Base-by-base conservation (phyloP, 2,329 filamentous ascomycete species). In the Colletotrichum musicola region DNA sequence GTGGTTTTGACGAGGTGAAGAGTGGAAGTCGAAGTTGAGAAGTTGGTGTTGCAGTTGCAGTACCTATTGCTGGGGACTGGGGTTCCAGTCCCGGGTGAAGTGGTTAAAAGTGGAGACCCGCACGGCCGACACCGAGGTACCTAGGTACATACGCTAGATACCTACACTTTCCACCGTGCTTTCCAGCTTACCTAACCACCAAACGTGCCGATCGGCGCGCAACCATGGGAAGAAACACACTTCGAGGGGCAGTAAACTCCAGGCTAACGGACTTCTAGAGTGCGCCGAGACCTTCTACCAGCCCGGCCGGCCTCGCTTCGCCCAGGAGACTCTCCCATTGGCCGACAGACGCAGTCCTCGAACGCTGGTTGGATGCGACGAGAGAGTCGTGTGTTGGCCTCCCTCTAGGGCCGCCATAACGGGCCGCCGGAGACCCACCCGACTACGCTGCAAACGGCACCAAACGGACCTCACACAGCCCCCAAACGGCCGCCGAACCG, bases 381-480 rank as follows among this genome's bases (percentile, higher is more conserved):
- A 35, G 9, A 35, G 30, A 35, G 30, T 35, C 30, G 30, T 35
- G 25, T 16, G 6, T 35, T 22, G 50, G 50, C 60, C 20, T 49
- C 49, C 35, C 51, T 46, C 38, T 50, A 20, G 62, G 66, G 66
- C 55, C 66, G 62, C 56, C 27, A 62, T 61, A 65, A 68, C 62
- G 66, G 66, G 66, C 66, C 66, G 66, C 62, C 51, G 27, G 55
- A 22, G 10, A 53, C 62, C 66, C 56, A 61, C 65, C 54, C 27
- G 35, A 22, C 64, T 64, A 64, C 64, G 38, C 60, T 55, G 46
- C 57, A 59, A 58, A 27, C 46, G 61, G 30, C 30, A 35, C 30
- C 30, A 7, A 10, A 9, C 7, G 30, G 40, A 54, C 49, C 44
- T 22, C 56, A 49, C 65, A 68, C 62, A 69, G 66, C 66, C 66